These are phyloP conservation scores for Millerago galiae DNA, from an alignment of 805 yeast genomes.

Conservation along the genomic window DNA sequence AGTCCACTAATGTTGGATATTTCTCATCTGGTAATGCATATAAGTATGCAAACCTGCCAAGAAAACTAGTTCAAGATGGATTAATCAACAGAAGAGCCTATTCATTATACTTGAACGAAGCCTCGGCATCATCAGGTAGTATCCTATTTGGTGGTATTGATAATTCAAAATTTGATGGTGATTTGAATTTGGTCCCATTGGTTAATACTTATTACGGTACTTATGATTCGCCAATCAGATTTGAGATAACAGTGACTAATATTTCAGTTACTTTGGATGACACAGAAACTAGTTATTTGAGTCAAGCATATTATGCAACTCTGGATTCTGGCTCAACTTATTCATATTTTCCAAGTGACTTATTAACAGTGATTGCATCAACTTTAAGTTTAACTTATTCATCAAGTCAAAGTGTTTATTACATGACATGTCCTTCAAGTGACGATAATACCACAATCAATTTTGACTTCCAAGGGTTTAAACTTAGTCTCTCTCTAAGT, in stretches of 20 bases:
- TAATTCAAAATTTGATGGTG: constrained; percentile 51
- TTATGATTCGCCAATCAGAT: constrained; percentile 34
- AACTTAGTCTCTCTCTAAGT: constrained; percentile 42
- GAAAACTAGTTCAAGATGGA: constrained; percentile 51
- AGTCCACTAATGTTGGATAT: constrained; percentile 44
- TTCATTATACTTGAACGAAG: constrained; percentile 52
- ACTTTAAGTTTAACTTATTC: constrained; percentile 40
- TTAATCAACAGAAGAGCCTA: constrained; percentile 48
- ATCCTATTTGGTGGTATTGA: constrained; percentile 72
- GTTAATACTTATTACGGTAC: constrained; percentile 23
- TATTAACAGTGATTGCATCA: constrained; percentile 30
- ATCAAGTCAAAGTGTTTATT: constrained; percentile 36
- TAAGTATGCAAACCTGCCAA: constrained; percentile 62
- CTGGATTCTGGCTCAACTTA: constrained; percentile 39
- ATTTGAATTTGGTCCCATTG: constrained; percentile 42
- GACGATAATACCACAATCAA: constrained; percentile 17
- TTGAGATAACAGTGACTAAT: constrained; percentile 38
- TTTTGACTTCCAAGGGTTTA: constrained; percentile 47
- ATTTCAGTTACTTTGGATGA: constrained; percentile 3
- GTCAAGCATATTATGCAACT: constrained; percentile 27
- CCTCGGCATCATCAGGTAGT: constrained; percentile 39
- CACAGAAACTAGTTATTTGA: background rate
- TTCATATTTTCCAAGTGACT: constrained; percentile 35
- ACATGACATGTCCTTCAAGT: constrained; percentile 33
- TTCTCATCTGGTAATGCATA: constrained; percentile 19